A percentile compares a stretch with the other conserved stretches of the same genome.
These are phyloP conservation scores for Solanum chmielewskii DNA, from an alignment of 257 asterid genomes.

Conservation along the genomic window DNA sequence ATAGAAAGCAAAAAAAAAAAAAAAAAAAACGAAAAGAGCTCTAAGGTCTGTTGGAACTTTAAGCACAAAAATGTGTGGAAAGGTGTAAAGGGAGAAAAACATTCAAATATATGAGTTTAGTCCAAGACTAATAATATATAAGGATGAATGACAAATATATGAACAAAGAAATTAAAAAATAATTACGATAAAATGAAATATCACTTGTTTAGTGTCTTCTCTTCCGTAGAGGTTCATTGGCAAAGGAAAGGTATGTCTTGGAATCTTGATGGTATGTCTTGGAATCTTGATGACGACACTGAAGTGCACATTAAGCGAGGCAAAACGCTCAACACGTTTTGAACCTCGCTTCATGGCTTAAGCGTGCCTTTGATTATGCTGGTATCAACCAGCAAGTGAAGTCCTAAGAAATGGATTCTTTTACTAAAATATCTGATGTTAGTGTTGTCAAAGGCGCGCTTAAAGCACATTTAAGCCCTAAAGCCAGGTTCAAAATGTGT, in stretches of 20 bases:
- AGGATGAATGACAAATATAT: not conserved
- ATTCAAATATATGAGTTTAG: not conserved
- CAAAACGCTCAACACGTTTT: not conserved
- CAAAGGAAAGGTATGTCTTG: not conserved
- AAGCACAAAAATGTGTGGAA: not conserved
- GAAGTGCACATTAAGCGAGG: not conserved
- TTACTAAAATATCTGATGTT: not conserved
- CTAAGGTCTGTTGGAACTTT: not conserved
- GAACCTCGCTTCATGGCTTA: not conserved
- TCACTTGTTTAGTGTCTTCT: not conserved
- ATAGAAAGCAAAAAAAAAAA: not conserved
- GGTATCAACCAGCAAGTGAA: not conserved
- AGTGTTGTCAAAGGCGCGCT: not conserved
- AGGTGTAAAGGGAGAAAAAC: fast-evolving
- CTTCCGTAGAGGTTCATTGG: not conserved
- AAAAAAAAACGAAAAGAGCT: not conserved
- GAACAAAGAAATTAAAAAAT: not conserved
- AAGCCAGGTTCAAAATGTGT: not conserved
- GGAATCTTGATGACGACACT: not conserved
- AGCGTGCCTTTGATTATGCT: fast-evolving
- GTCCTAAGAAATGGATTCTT: not conserved
- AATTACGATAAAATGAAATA: not conserved
- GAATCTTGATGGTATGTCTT: not conserved
- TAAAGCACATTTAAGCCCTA: not conserved
- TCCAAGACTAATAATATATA: not conserved